phyloP scores from a whole-genome alignment of 148 eudicot genomes.

The Nepenthes gracilis region DNA sequence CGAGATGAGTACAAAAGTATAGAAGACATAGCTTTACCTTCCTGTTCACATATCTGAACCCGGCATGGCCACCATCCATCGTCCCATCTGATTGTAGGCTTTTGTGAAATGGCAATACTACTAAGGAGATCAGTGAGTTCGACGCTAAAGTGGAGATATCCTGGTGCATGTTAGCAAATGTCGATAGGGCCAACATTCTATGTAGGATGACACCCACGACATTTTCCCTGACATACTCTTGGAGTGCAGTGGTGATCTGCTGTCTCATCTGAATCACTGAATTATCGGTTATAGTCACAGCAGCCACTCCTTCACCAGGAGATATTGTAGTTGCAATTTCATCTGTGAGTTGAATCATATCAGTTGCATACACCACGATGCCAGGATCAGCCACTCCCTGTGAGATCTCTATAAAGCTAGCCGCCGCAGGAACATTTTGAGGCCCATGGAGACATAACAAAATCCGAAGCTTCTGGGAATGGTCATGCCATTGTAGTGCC shows the following conservation, averaged over 20 bases:
- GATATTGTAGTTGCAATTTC: constrained; percentile 47
- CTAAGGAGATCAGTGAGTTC: constrained; percentile 42
- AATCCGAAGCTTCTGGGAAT: constrained; percentile 46
- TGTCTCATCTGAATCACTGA: constrained; percentile 42
- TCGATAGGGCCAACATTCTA: constrained; percentile 55
- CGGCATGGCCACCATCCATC: constrained; percentile 36
- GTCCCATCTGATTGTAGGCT: constrained; percentile 28
- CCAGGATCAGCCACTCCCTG: constrained; percentile 71
- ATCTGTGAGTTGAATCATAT: constrained; percentile 79
- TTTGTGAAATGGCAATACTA: constrained; percentile 76
- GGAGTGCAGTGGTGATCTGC: constrained; percentile 29
- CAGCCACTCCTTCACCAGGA: constrained; percentile 33
- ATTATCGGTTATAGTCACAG: constrained; percentile 46
- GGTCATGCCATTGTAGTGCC: constrained; percentile 79
- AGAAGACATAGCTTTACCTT: constrained; percentile 39
- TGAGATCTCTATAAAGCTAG: constrained; percentile 63
- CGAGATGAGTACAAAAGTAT: no score
- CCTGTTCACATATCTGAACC: constrained; percentile 70
- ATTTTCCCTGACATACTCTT: constrained; percentile 26
- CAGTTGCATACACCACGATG: constrained; percentile 57
- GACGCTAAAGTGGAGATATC: constrained; percentile 62
- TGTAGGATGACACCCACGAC: constrained; percentile 40
- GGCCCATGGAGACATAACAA: constrained; percentile 62
- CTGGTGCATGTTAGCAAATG: constrained; percentile 64
- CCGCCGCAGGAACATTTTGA: constrained; percentile 47